These are phyloP conservation scores for Neostapfia colusana DNA, from an alignment of 176 grass and related monocot species.

Conservation along the genomic window DNA sequence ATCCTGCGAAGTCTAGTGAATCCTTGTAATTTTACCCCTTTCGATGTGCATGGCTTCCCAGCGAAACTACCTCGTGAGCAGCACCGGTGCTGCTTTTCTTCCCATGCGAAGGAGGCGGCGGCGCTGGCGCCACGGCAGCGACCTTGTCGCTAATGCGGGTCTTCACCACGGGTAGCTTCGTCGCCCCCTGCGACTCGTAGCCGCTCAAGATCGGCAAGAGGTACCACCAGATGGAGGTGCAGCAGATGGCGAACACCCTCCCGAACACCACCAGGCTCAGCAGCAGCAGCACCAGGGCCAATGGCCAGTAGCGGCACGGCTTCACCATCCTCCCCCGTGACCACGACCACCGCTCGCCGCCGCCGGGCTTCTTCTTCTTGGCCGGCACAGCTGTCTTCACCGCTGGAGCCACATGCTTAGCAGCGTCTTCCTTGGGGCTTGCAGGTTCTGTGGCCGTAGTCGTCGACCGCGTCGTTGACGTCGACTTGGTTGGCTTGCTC, in stretches of 20 bases:
- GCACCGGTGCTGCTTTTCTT: slow-evolving; percentile 40
- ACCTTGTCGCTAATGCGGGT: slow-evolving; percentile 24
- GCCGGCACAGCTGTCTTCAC: not conserved
- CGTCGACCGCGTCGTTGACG: not conserved
- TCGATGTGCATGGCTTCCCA: slow-evolving; percentile 38
- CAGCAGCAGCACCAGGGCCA: slow-evolving; percentile 59
- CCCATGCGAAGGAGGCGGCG: slow-evolving; percentile 37
- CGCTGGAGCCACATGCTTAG: not conserved
- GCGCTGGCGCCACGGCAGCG: slow-evolving; percentile 5
- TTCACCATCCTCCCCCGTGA: slow-evolving; percentile 40
- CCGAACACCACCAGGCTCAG: slow-evolving; percentile 72
- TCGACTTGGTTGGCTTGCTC: not conserved
- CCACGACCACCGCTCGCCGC: slow-evolving; percentile 17
- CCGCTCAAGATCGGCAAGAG: slow-evolving; percentile 60
- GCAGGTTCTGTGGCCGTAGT: slow-evolving; percentile 20
- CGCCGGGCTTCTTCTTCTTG: slow-evolving; percentile 20
- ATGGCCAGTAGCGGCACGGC: slow-evolving; percentile 54
- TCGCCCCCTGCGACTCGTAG: not conserved
- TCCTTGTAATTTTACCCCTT: slow-evolving; percentile 25
- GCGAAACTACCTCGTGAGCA: slow-evolving; percentile 26
- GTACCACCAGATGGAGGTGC: slow-evolving; percentile 88
- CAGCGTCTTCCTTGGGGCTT: slow-evolving; percentile 25
- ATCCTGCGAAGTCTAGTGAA: not conserved
- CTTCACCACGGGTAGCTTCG: slow-evolving; percentile 9
- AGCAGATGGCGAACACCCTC: slow-evolving; percentile 82